Base-by-base conservation (phyloP, 148 eudicot species). In the Gaultheria prostrata region DNA sequence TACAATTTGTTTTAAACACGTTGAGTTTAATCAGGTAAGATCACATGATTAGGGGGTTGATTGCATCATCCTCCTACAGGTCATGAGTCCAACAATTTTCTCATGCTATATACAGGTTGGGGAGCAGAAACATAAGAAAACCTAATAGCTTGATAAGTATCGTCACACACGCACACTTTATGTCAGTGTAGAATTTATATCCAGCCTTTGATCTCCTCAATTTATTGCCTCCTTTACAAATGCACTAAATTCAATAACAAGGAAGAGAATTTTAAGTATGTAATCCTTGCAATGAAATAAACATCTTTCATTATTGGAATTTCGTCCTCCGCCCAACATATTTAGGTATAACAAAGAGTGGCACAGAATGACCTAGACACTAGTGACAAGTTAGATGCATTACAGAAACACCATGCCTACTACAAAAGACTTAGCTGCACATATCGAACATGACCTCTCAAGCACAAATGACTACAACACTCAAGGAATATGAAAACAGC, bases 401-500 rank as follows among this genome's bases (percentile, higher is more conserved):
- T 50, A 79, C 56, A 71, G 46, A 77, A 76, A 80, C 48, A 78
- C 59, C 59, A 78, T 18, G 49, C 50, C 78, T 33, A 82, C 33
- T 76, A 79, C 51, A 72, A 26, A 57, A 78, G 53, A 78, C 70
- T 3, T 69, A 84, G 49, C 59, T 76, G 82, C 72, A 85, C 45
- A 82, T 46, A 75, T 21, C 4, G 15, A 26, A 75, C 85, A 83
- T 63, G 73, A 85, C 93, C 92, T 90, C 93, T 90, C 89, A 89
- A 89, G 89, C 86, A 87, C 89, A 69, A 82, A 69, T 54, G 77
- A 85, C 78, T 72, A 82, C 71, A 67, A 87, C 35, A 83, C 43
- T 82, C 81, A 17, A 12, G 35, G 72, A 76, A 76, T 51, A 26
- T 33, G 49, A 35, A 32, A 51, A 78, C 45, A 74, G 53, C 18